phyloP scores from a whole-genome alignment of 352 stramenopile genomes.

The Pythium vanterpoolii region DNA sequence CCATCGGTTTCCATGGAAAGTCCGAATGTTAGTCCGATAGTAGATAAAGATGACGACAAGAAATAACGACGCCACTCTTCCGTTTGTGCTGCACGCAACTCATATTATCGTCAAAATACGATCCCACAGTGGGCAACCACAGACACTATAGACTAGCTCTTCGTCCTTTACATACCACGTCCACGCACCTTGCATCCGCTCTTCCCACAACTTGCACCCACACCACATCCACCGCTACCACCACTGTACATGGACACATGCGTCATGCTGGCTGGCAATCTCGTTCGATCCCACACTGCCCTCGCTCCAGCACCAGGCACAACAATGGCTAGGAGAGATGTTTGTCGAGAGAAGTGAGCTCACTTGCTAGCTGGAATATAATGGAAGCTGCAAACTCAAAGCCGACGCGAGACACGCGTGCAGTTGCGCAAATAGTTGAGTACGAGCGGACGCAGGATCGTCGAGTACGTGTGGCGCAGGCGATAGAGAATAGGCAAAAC shows the following conservation, averaged over 20 bases:
- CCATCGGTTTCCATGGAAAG: neutral
- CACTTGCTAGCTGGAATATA: neutral
- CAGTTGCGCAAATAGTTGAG: conserved; percentile 77
- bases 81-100: neutral
- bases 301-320: neutral
- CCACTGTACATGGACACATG: conserved; percentile 8
- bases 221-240: conserved; percentile 4
- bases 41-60: no score
- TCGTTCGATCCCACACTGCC: neutral
- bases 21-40: no score
- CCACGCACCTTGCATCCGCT: neutral
- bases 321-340: neutral
- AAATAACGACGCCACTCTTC: conserved; percentile 1
- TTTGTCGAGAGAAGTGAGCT: neutral
- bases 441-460: conserved; percentile 69
- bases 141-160: neutral
- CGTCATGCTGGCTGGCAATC: neutral
- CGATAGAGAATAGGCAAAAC: conserved; percentile 78
- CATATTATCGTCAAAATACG: conserved; percentile 17
- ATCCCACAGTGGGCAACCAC: neutral
- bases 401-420: conserved; percentile 49
- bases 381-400: conserved; percentile 2
- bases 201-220: neutral
- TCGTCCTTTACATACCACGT: conserved; percentile 8
- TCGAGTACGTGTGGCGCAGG: conserved; percentile 75